Evolutionary conservation across 169 alveolate species (phyloP), one percentile per base, ranked within the genome.

Genomic region (Plasmodium sp.): DNA sequence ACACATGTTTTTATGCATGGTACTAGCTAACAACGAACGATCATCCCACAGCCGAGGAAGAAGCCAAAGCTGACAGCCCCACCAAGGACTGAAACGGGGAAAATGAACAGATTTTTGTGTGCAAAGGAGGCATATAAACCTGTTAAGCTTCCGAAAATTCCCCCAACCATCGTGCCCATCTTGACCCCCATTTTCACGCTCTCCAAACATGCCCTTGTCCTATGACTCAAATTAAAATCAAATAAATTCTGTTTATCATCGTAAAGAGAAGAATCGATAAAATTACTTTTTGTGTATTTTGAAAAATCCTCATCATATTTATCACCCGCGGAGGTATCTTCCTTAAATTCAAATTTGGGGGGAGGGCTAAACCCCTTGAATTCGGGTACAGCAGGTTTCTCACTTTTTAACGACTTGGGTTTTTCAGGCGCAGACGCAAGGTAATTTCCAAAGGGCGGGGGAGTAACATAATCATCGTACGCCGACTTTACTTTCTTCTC

Each of bases 121-220:
- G 94, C 96, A 48, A 97, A 43, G 5, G 98, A 96, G 18, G 98
- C 97, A 73, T 98, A 98, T 34, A 96, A 54, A 16, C 99, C 99
- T 45, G 98, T 98, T 67, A 98, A 92, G 36, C 97, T 96, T 0
- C 99, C 99, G 84, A 98, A 98, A 48, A 98, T 97, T n/a, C 98
- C 98, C 31, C 99, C 99, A 43, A 98, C 98, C 62, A 97, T 97
- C 3, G 98, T 98, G 5, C 99, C 99, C 99, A 97, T 98, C 83
- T 98, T 98, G 81, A 96, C 96, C 10, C 99, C 99, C 98, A 97
- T 95, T 83, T 97, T 98, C 56, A 98, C 94, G 83, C 98, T 97
- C 36, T 98, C 99, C 72, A 97, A 83, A 92, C 99, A 98, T 54
- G 95, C 96, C 41, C 96, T 93, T 33, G 97, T 95, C 79, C 98